Base-by-base conservation (phyloP, 805 yeast species). In the Candida succiphila region DNA sequence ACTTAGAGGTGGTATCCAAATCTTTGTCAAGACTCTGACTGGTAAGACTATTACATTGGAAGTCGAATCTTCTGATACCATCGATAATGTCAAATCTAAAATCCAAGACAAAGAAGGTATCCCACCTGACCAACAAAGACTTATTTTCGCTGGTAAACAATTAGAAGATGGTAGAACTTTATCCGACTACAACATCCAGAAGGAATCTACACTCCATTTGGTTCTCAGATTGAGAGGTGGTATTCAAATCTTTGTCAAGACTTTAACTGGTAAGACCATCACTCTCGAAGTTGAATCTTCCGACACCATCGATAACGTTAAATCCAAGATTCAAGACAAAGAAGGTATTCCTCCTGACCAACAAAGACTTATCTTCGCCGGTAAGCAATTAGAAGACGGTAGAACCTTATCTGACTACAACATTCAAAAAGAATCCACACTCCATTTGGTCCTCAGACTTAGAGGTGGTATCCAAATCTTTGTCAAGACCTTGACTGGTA, bases 21-120 rank as follows among this genome's bases (percentile, higher is more conserved):
- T 70, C 67, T 79, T 79, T 70, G 87, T 80, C 65, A 79, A 79
- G 67, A 79, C 87, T 62, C 72, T 79, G 63, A 79, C 87, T 49
- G 87, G 87, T 75, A 79, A 78, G 75, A 81, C 95, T 64, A 87
- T 87, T 71, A 87, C 96, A 75, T 80, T 87, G 60, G 96, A 87
- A 76, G 96, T 61, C 17, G 67, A 61, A 39, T 61, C 67, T n/a
- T 61, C 67, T 4, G 67, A 61, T 55, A 56, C 71, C 29, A 57
- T 58, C 29, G 69, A 66, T 43, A 58, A 54, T 36, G 62, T 66
- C 43, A 62, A 61, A 52, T 51, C 63, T 22, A 61, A 62, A 49
- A 59, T 61, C 27, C 65, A 61, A 40, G 63, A 58, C 46, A 58
- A 60, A 52, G 63, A 58, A 37, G 67, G 66, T 37, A 59, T 59